Evolutionary conservation across 495 filamentous ascomycete species (phyloP).

Genomic region (Lophium mytilinum): DNA sequence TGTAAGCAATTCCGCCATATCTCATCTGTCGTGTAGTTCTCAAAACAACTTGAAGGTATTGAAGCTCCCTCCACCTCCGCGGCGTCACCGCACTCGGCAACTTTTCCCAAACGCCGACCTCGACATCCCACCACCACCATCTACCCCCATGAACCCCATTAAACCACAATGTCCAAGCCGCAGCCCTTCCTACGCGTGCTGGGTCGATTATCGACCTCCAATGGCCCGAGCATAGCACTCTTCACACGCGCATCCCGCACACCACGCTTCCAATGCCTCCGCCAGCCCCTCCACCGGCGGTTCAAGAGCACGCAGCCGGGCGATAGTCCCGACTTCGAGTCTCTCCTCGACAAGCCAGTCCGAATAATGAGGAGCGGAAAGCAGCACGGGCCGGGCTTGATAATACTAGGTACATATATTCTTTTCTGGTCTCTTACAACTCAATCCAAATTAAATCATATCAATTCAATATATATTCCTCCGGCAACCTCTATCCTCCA

Average conservation of each 20-base stretch:
- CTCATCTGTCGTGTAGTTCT: background rate
- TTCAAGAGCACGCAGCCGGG: constrained; percentile 33
- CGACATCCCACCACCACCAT: background rate
- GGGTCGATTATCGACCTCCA: constrained; percentile 5
- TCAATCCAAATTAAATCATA: background rate
- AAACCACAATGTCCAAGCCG: constrained; percentile 15
- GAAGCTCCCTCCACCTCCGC: background rate
- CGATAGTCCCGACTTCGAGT: constrained; percentile 66
- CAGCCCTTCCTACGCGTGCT: constrained; percentile 20
- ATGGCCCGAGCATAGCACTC: background rate
- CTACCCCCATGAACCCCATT: background rate
- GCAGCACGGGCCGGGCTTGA: constrained; percentile 72
- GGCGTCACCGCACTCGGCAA: constrained; percentile 1
- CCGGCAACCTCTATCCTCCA: too few relatives aligned
- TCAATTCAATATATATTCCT: too few relatives aligned
- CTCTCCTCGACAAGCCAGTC: constrained; percentile 78
- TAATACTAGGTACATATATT: constrained; percentile 56
- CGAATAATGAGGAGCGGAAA: constrained; percentile 62
- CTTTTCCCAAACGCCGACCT: background rate
- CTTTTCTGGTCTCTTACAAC: constrained; percentile 7
- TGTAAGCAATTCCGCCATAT: constrained; percentile 12
- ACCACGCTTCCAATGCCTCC: constrained; percentile 17
- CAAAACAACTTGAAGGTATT: background rate
- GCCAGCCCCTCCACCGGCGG: constrained; percentile 9
- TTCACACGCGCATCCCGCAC: background rate